phyloP scores from a whole-genome alignment of 2,329 filamentous ascomycete species.

The Orbilia blumenaviensis region DNA sequence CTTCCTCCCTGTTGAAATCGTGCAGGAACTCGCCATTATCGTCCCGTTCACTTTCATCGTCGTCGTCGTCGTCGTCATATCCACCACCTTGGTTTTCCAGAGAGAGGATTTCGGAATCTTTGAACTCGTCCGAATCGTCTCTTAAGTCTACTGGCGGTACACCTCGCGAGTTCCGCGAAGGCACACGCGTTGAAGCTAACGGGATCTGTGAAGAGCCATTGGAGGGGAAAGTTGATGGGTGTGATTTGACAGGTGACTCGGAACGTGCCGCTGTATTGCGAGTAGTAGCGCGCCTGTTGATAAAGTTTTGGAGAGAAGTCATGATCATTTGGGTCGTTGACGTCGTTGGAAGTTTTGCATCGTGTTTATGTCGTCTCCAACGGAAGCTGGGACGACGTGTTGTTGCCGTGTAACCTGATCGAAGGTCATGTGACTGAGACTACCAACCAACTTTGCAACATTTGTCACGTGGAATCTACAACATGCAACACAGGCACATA shows the following conservation, averaged over 20 bases:
- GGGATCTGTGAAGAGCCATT: constrained; percentile 36
- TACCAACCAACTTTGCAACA: too few relatives aligned
- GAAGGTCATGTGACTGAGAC: not conserved
- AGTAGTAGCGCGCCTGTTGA: constrained; percentile 42
- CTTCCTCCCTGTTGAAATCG: constrained; percentile 38
- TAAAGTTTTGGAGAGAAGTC: constrained; percentile 51
- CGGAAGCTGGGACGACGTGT: constrained; percentile 34
- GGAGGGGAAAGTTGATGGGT: not conserved
- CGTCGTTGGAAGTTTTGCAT: not conserved
- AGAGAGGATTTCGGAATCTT: constrained; percentile 48
- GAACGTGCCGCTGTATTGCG: constrained; percentile 11
- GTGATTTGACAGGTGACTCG: constrained; percentile 34
- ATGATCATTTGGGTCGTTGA: constrained; percentile 48
- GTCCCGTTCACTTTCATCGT: constrained; percentile 15
- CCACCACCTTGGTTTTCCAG: constrained; percentile 36
- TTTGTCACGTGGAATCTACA: too few relatives aligned
- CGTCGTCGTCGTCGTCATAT: constrained; percentile 33
- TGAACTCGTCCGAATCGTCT: constrained; percentile 49
- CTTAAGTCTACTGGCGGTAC: constrained; percentile 8
- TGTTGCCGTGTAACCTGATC: constrained; percentile 30
- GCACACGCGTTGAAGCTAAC: constrained; percentile 36
- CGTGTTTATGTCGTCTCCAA: constrained; percentile 12
- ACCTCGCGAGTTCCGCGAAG: constrained; percentile 32
- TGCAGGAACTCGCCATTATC: constrained; percentile 43
- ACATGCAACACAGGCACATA: too few relatives aligned